Conservation (phyloP, 2,329 filamentous ascomycete genomes). For the Fusarium neocosmosporiellum region DNA sequence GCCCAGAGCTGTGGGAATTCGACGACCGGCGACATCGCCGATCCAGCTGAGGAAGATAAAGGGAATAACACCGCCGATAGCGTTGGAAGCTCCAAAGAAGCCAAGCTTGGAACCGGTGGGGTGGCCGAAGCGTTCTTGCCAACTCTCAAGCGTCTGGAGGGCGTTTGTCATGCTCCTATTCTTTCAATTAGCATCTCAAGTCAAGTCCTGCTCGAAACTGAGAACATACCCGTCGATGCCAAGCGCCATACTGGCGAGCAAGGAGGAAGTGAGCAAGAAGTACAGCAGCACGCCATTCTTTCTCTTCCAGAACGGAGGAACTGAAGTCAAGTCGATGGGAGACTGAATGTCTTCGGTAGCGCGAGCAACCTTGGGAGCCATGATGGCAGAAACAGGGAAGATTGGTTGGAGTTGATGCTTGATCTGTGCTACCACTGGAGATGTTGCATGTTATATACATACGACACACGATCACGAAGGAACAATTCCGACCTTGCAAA, state of each 20-base stretch:
- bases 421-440: background rate
- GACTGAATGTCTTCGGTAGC: slow-evolving; percentile 46
- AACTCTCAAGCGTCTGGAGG: slow-evolving; percentile 51
- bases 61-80: slow-evolving; percentile 54
- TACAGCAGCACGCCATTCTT: slow-evolving; percentile 57
- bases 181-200: background rate
- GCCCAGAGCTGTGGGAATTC: slow-evolving; percentile 50
- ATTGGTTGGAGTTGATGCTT: background rate
- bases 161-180: slow-evolving; percentile 52
- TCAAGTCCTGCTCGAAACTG: fast-evolving
- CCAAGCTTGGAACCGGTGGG: slow-evolving; percentile 52
- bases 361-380: slow-evolving; percentile 49
- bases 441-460: slow-evolving; percentile 26
- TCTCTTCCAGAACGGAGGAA: slow-evolving; percentile 50
- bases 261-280: slow-evolving; percentile 56
- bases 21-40: slow-evolving; percentile 49
- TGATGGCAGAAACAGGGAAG: slow-evolving; percentile 20
- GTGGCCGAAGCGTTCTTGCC: slow-evolving; percentile 53
- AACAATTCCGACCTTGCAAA: background rate
- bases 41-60: slow-evolving; percentile 52
- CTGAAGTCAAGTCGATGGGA: slow-evolving; percentile 45
- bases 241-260: slow-evolving; percentile 54
- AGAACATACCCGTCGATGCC: slow-evolving; percentile 55
- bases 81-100: slow-evolving; percentile 53
- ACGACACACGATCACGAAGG: background rate